Percentiles rank a stretch among this genome's conserved stretches.
phyloP scores from a whole-genome alignment of 805 yeast species.

The Nematodospora valgi region DNA sequence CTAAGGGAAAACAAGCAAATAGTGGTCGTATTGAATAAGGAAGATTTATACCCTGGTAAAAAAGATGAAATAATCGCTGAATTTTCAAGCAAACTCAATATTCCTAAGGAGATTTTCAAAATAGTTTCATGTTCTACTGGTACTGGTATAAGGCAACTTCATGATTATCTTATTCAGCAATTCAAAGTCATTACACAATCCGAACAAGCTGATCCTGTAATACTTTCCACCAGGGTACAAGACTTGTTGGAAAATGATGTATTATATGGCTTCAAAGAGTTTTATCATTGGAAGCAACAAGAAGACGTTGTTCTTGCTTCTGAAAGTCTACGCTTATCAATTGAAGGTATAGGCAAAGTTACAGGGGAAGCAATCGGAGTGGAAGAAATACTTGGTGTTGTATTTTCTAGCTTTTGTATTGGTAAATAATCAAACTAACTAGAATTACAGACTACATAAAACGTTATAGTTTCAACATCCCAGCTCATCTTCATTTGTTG shows the following conservation, averaged over 20 bases:
- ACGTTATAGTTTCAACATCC: slow-evolving; percentile 41
- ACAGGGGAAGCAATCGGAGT: slow-evolving; percentile 88
- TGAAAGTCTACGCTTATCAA: slow-evolving; percentile 69
- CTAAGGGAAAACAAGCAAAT: slow-evolving; percentile 23
- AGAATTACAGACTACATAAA: slow-evolving; percentile 29
- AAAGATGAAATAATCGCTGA: slow-evolving; percentile 17
- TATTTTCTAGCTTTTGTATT: slow-evolving; percentile 88
- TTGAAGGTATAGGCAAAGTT: slow-evolving; percentile 86
- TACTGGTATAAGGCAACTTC: slow-evolving; percentile 52
- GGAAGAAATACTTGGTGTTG: slow-evolving; percentile 88
- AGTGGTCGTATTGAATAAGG: slow-evolving; percentile 55
- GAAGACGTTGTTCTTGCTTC: slow-evolving; percentile 79
- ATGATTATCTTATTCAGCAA: slow-evolving; percentile 34
- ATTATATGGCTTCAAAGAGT: slow-evolving; percentile 67
- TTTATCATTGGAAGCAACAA: slow-evolving; percentile 43
- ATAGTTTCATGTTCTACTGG: slow-evolving; percentile 60
- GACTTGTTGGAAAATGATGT: slow-evolving; percentile 78
- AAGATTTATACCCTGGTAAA: slow-evolving; percentile 38
- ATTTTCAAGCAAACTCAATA: slow-evolving; percentile 11
- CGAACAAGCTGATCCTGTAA: slow-evolving; percentile 59
- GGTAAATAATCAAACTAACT: slow-evolving; percentile 58
- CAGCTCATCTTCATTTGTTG: slow-evolving; percentile 44
- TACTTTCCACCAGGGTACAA: slow-evolving; percentile 70
- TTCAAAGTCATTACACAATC: slow-evolving; percentile 51
- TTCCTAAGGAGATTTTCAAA: slow-evolving; percentile 15